phyloP scores from a whole-genome alignment of 306 rosid genomes.

The Corylus avellana region DNA sequence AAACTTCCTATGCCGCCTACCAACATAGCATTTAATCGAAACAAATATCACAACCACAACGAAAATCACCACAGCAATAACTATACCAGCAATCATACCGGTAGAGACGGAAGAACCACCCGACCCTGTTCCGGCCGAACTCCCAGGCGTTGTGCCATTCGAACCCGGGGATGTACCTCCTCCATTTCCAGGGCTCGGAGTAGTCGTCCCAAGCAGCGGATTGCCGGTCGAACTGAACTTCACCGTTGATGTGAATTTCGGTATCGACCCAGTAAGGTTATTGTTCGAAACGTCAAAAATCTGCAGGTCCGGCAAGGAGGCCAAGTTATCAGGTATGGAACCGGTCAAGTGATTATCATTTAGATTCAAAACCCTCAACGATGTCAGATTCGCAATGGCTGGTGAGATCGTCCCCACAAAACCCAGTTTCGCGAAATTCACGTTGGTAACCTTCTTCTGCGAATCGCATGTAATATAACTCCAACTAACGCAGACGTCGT shows the following conservation, averaged over 20 bases:
- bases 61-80: conserved; percentile 50
- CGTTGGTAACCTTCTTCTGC: conserved; percentile 32
- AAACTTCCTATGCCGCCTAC: conserved; percentile 49
- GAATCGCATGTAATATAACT: conserved; percentile 44
- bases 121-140: conserved; percentile 3
- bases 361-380: conserved; percentile 48
- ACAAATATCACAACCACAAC: conserved; percentile 61
- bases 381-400: conserved; percentile 56
- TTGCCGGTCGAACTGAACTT: conserved; percentile 51
- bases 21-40: conserved; percentile 53
- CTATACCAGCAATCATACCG: conserved; percentile 70
- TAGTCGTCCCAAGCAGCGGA: conserved; percentile 48
- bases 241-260: conserved; percentile 49
- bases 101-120: conserved; percentile 34
- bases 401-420: conserved; percentile 66
- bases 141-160: conserved; percentile 34
- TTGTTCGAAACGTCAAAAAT: conserved; percentile 63
- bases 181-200: conserved; percentile 41
- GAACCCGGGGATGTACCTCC: conserved; percentile 36
- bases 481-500: conserved; percentile 53
- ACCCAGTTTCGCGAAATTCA: conserved; percentile 44
- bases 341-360: conserved; percentile 52
- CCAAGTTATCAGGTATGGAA: conserved; percentile 49
- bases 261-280: conserved; percentile 55
- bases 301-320: conserved; percentile 48